Evolutionary conservation across 1,284 basidiomycete species (phyloP), one percentile per base, ranked within the genome.

Genomic region (Rhizopogon parksii): DNA sequence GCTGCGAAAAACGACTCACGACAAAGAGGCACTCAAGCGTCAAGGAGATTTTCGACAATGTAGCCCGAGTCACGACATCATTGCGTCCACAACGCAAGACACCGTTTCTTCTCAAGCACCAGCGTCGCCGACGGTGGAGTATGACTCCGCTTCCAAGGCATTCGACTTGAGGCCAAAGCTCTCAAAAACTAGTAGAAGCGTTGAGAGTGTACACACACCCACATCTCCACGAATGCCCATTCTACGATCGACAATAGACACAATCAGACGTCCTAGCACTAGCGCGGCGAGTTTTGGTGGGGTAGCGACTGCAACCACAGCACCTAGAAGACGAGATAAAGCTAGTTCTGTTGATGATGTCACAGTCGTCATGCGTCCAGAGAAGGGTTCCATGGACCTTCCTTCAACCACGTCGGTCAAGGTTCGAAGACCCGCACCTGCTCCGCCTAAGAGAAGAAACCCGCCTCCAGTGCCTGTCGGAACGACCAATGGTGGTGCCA

Each of bases 101-200:
- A 53, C 6, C 53, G 55, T 51, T 47, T 60, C 51, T 24, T 45
- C 56, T 56, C 50, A 55, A 59, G 56, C 54, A 55, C 53, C 43
- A 50, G 54, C 56, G 56, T 63, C 57, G 40, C 56, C 70, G 32
- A 60, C 64, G 5, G 59, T 63, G 3, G 69, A 72, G 38, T 59
- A 71, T 54, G 58, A 70, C 1, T 43, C 52, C 6, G 49, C 32
- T 15, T 32, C 39, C 50, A 55, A 65, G 40, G 57, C 63, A 17
- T 58, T 68, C 7, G 60, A 67, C 4, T 65, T 56, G 27, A 77
- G 71, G 48, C 54, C 58, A 48, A 76, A 71, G 57, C 65, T 68
- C 4, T 56, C 82, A 40, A 86, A 83, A 61, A 62, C 75, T 17
- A 82, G 78, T 63, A 77, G 78, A 56, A 88, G 86, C 57, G 79